phyloP scores from a whole-genome alignment of 2,329 filamentous ascomycete genomes.

The Dissoconium aciculare region DNA sequence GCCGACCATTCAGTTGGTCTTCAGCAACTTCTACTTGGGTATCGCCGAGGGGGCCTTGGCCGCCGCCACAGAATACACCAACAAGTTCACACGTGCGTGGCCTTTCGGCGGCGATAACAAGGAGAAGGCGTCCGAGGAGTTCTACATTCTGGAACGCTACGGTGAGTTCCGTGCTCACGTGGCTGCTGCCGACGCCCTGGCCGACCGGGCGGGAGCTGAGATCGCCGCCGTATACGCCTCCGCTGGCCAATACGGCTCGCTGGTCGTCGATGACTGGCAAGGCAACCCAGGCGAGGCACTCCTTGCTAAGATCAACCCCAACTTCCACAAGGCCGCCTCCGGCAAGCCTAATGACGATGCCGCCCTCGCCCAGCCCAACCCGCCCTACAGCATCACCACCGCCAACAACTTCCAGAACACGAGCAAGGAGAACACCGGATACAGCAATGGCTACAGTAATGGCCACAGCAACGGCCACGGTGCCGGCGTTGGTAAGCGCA shows the following conservation, averaged over 20 bases:
- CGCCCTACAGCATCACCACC: constrained; percentile 13
- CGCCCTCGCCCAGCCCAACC: constrained; percentile 6
- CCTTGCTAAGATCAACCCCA: constrained; percentile 10
- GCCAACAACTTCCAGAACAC: constrained; percentile 9
- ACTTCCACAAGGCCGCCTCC: constrained; percentile 7
- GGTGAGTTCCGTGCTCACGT: constrained; percentile 50
- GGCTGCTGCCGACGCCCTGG: constrained; percentile 43
- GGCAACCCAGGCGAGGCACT: constrained; percentile 1
- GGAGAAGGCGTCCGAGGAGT: constrained; percentile 44
- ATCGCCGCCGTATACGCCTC: constrained; percentile 34
- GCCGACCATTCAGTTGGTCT: constrained; percentile 50
- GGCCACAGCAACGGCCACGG: constrained; percentile 10
- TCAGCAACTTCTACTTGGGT: constrained; percentile 50
- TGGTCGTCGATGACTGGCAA: constrained; percentile 4
- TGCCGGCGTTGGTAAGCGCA: constrained; percentile 10
- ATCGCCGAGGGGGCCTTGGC: constrained; percentile 46
- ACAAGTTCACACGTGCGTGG: constrained; percentile 44
- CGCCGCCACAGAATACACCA: constrained; percentile 42
- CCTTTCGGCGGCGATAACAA: constrained; percentile 50
- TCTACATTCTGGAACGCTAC: constrained; percentile 50
- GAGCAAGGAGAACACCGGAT: constrained; percentile 3
- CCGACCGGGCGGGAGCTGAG: constrained; percentile 40
- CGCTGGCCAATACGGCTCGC: constrained; percentile 18
- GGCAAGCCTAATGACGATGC: constrained; percentile 13
- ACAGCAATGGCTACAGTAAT: constrained; percentile 10